phyloP scores from a whole-genome alignment of 139 green algal species.

The Chlamydomonas sp. region DNA sequence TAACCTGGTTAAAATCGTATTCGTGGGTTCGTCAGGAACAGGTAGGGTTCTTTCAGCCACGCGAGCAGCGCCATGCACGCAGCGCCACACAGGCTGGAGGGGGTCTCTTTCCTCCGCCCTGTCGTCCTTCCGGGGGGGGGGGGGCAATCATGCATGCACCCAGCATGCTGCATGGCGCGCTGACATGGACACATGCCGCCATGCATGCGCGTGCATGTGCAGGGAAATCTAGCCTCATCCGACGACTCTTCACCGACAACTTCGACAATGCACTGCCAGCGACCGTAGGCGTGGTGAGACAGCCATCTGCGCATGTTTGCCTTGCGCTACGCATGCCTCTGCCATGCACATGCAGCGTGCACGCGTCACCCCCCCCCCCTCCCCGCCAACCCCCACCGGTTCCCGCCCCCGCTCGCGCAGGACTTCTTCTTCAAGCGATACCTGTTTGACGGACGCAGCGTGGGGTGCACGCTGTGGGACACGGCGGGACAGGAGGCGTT shows the following conservation, averaged over 20 bases:
- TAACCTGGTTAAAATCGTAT: slow-evolving; percentile 8
- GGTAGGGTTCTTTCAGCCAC: too few relatives aligned
- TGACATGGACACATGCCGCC: too few relatives aligned
- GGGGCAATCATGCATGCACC: too few relatives aligned
- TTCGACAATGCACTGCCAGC: slow-evolving; percentile 10
- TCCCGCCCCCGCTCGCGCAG: not conserved
- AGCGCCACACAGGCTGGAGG: too few relatives aligned
- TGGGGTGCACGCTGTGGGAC: slow-evolving; percentile 38
- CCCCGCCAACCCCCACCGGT: not conserved
- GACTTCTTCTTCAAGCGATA: slow-evolving; percentile 41
- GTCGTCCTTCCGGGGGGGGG: too few relatives aligned
- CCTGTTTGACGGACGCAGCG: slow-evolving; percentile 25
- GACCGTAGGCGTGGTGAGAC: slow-evolving; percentile 11
- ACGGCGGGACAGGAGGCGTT: slow-evolving; percentile 75
- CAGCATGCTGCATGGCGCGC: too few relatives aligned
- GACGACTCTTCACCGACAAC: slow-evolving; percentile 18
- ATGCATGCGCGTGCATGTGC: not conserved
- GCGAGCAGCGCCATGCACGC: too few relatives aligned
- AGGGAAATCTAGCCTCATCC: slow-evolving; percentile 37
- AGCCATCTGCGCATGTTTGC: too few relatives aligned
- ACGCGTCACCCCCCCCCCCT: not conserved
- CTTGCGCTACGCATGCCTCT: too few relatives aligned
- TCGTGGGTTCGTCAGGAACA: slow-evolving; percentile 9
- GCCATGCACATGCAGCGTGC: not conserved
- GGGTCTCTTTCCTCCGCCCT: too few relatives aligned